Conservation (phyloP, 768 basidiomycete species). For the Termitomyces sp. region DNA sequence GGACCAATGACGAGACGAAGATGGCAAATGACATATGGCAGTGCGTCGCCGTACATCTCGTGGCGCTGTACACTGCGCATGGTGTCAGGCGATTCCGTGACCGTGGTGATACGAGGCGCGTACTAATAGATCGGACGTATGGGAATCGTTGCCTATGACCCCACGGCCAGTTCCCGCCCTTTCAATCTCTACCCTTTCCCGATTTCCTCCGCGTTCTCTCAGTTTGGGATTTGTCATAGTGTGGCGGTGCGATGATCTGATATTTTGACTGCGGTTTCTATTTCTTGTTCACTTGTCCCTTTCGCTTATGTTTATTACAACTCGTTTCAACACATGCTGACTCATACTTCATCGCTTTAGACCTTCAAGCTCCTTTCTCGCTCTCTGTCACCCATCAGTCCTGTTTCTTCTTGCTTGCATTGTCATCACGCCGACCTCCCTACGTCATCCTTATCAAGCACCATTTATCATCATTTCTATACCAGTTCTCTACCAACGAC, state of each 20-base stretch:
- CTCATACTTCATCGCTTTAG: neutral
- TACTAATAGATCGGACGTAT: neutral
- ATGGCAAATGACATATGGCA: neutral
- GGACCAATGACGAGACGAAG: neutral
- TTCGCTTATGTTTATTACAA: neutral
- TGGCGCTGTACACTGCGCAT: neutral
- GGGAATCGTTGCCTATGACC: neutral
- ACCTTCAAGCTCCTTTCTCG: neutral
- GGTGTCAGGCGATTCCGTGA: neutral
- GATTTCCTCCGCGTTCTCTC: neutral
- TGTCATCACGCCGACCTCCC: neutral
- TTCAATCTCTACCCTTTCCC: neutral
- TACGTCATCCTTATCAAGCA: constrained; percentile 1
- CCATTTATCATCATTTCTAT: neutral
- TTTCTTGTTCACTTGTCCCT: too few species aligned
- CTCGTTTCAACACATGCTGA: neutral
- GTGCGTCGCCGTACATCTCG: neutral
- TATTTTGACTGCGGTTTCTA: neutral
- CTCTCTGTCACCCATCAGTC: neutral
- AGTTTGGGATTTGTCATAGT: neutral
- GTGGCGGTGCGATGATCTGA: neutral
- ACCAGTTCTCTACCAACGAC: neutral
- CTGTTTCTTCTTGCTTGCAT: neutral
- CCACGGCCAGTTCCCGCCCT: neutral
- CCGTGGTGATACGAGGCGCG: neutral